Evolutionary conservation across 2,329 filamentous ascomycete species (phyloP).

Genomic region (Stromatinia cepivora): DNA sequence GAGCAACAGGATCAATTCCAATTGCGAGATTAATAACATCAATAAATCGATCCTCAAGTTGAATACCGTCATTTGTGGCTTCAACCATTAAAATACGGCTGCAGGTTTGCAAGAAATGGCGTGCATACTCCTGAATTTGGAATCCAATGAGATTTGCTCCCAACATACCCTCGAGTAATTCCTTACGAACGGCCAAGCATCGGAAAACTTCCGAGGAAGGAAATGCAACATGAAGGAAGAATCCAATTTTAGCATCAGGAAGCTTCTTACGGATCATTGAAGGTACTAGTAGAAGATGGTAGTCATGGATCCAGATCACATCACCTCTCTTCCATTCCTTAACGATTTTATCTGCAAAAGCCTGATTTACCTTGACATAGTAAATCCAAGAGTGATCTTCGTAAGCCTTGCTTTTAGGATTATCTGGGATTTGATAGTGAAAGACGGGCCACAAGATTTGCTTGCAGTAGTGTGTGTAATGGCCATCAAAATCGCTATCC

Average conservation of each 20-base stretch:
- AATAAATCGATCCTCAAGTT: constrained; percentile 90
- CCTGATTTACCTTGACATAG: constrained; percentile 89
- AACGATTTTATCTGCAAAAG: constrained; percentile 86
- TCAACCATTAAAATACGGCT: constrained; percentile 89
- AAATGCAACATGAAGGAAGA: constrained; percentile 94
- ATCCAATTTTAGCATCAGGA: constrained; percentile 91
- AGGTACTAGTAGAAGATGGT: constrained; percentile 87
- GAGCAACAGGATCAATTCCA: constrained; percentile 80
- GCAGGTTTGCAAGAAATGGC: constrained; percentile 95
- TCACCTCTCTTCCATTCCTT: constrained; percentile 93
- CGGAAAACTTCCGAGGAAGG: constrained; percentile 95
- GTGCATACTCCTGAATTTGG: constrained; percentile 88
- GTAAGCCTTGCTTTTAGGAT: constrained; percentile 97
- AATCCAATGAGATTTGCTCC: constrained; percentile 92
- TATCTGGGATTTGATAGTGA: constrained; percentile 96
- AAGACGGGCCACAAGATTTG: constrained; percentile 97
- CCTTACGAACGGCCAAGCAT: constrained; percentile 81
- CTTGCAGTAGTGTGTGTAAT: constrained; percentile 96
- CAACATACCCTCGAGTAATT: constrained; percentile 88
- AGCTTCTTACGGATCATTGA: constrained; percentile 86
- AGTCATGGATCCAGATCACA: constrained; percentile 93
- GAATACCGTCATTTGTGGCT: constrained; percentile 81
- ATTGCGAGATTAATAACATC: constrained; percentile 85
- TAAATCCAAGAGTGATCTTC: constrained; percentile 96
- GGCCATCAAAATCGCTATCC: constrained; percentile 90